A percentile compares a stretch with the other conserved stretches of the same genome.
Evolutionary conservation across 345 rosid genomes (phyloP).

Genomic region (Ricinus communis): DNA sequence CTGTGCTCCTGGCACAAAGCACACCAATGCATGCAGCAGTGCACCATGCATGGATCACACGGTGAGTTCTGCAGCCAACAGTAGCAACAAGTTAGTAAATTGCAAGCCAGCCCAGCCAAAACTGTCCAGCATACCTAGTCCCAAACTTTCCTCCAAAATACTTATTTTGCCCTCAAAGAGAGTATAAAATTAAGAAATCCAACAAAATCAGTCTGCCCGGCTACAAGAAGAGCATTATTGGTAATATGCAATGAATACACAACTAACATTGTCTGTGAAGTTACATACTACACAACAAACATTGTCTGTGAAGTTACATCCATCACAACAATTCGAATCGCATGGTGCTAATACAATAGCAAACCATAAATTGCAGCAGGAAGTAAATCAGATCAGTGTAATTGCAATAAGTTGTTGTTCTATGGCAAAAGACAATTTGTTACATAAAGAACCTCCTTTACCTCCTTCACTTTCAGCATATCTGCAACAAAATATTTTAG

Average conservation of each 20-base stretch:
- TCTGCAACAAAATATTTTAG: neutral
- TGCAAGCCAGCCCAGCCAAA: neutral
- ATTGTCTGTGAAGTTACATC: neutral
- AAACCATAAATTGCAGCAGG: neutral
- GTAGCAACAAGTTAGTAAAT: conserved; percentile 8
- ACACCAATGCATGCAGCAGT: conserved; percentile 28
- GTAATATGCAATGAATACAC: neutral
- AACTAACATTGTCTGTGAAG: no score
- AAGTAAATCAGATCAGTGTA: neutral
- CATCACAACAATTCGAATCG: neutral
- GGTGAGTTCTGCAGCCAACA: conserved; percentile 71
- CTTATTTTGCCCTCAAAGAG: neutral
- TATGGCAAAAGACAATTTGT: no score
- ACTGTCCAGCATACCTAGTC: neutral
- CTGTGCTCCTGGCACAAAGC: conserved; percentile 28
- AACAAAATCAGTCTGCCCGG: neutral
- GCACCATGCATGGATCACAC: conserved; percentile 37
- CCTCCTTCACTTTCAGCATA: no score
- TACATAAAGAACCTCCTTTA: neutral
- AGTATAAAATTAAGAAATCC: neutral
- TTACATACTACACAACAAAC: neutral
- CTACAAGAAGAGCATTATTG: no score
- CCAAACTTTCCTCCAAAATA: neutral
- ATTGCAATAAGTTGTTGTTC: neutral
- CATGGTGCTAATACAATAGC: neutral